Evolutionary conservation across 768 basidiomycete species (phyloP).

Genomic region (Termitomyces bulborhizus): DNA sequence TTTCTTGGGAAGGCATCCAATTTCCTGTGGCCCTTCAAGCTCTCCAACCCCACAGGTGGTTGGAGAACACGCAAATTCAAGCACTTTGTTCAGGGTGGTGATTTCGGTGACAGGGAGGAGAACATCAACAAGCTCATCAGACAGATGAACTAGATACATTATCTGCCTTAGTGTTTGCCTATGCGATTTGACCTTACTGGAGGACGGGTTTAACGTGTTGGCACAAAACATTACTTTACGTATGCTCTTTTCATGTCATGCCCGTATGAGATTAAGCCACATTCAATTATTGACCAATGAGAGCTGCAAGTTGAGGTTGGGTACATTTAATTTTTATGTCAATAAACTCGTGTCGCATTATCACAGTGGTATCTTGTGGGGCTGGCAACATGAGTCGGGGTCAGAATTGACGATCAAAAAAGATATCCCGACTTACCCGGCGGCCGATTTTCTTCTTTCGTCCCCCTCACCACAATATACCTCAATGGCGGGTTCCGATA

Average conservation of each 20-base stretch:
- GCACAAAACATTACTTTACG: constrained; percentile 12
- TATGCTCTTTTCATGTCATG: constrained; percentile 7
- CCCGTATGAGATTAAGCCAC: constrained; percentile 15
- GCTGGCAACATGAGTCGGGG: neutral
- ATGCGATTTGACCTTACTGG: constrained; percentile 10
- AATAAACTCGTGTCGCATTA: no score
- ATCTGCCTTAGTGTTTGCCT: constrained; percentile 2
- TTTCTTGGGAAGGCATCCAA: constrained; percentile 58
- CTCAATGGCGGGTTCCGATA: constrained; percentile 10
- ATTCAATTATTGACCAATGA: constrained; percentile 8
- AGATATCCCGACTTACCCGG: neutral
- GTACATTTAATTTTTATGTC: no score
- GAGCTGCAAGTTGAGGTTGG: neutral
- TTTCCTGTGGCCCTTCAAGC: constrained; percentile 99
- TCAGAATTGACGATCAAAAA: neutral
- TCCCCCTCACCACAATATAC: neutral
- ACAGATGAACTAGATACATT: constrained; percentile 74
- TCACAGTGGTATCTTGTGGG: no score
- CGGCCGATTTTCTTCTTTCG: neutral
- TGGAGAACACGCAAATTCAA: constrained; percentile 99
- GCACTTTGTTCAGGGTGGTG: constrained; percentile 93
- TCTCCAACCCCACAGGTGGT: constrained; percentile 97
- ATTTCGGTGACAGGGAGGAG: constrained; percentile 93
- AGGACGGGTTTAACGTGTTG: constrained; percentile 9
- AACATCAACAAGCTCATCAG: constrained; percentile 98